A percentile compares a stretch with the other conserved stretches of the same genome.
Conservation (phyloP, 495 filamentous ascomycete species). For the Apiosordaria backusii region DNA sequence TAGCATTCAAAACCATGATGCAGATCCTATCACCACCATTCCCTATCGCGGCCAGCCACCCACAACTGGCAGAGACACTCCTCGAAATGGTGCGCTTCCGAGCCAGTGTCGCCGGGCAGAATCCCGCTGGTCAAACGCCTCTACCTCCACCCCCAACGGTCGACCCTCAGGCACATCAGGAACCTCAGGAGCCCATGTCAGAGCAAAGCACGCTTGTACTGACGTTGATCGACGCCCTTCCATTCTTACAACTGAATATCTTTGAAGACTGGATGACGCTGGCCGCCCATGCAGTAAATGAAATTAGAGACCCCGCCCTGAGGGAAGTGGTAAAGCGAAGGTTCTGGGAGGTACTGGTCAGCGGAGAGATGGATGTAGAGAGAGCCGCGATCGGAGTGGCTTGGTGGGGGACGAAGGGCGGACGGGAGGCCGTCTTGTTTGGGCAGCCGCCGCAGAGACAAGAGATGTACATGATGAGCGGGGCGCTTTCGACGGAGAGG, state of each 20-base stretch:
- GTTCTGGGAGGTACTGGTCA: conserved; percentile 80
- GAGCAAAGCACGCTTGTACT: conserved; percentile 78
- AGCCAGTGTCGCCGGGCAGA: conserved; percentile 36
- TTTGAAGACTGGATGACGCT: conserved; percentile 65
- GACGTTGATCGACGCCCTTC: conserved; percentile 77
- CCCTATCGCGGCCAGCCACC: conserved; percentile 64
- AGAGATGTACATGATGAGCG: conserved; percentile 34
- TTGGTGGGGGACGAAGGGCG: conserved; percentile 70
- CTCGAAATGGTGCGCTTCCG: conserved; percentile 77
- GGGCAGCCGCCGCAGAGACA: background rate
- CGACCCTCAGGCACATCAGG: conserved; percentile 23
- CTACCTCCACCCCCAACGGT: conserved; percentile 25
- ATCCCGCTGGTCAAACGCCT: conserved; percentile 44
- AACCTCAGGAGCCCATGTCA: conserved; percentile 47
- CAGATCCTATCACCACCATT: conserved; percentile 82
- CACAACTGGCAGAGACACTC: conserved; percentile 70
- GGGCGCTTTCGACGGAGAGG: conserved; percentile 5
- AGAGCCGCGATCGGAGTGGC: conserved; percentile 72
- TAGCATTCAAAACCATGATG: conserved; percentile 88
- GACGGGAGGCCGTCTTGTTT: conserved; percentile 38
- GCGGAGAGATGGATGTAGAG: conserved; percentile 91
- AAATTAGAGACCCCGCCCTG: conserved; percentile 58
- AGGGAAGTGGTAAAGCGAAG: conserved; percentile 63
- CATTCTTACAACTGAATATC: conserved; percentile 63
- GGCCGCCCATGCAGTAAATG: conserved; percentile 63